Evolutionary conservation across 2,329 filamentous ascomycete species (phyloP), one percentile per base, ranked within the genome.

Genomic region (Xylaria polymorpha): DNA sequence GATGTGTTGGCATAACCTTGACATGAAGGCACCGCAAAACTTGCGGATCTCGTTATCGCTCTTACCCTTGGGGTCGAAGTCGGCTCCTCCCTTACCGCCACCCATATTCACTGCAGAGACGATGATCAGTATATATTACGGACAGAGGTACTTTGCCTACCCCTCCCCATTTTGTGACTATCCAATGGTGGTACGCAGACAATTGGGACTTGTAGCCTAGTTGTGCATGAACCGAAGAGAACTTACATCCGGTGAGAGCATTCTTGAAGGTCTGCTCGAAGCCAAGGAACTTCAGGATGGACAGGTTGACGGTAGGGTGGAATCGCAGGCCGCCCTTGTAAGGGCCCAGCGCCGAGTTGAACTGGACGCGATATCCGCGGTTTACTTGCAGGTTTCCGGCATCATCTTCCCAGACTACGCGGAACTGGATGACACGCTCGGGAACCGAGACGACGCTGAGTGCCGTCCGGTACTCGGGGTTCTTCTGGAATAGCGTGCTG

Each of bases 201-300:
- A 32, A 7, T 6, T 3, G 15, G 25, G 20, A 3, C 3, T n/a
- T 48, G 29, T 3, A 3, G 8, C 3, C 5, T 0, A 12, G 29
- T 44, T 15, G n/a, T 25, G 20, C 18, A 18, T 3, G 22, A 56
- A 48, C 10, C 22, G 32, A 57, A 60, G 53, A 58, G 48, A 68
- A 89, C 92, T 86, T 86, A 94, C 92, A 85, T 79, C 96, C 96
- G 71, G 96, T 98, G 76, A 98, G 86, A 75, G 96, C 96, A 93
- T 98, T 98, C 90, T 98, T 98, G 89, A 98, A 98, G 85, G 95
- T 97, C 86, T 98, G 96, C 90, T 99, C 96, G 79, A 98, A 98
- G 74, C 95, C 96, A 80, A 99, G 88, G 86, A 98, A 98, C 87
- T 99, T 99, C 78, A 99, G 89, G 79, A 91, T 89, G 71, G 88